phyloP scores from a whole-genome alignment of 345 rosid species.

The Pseudoturritis turrita region DNA sequence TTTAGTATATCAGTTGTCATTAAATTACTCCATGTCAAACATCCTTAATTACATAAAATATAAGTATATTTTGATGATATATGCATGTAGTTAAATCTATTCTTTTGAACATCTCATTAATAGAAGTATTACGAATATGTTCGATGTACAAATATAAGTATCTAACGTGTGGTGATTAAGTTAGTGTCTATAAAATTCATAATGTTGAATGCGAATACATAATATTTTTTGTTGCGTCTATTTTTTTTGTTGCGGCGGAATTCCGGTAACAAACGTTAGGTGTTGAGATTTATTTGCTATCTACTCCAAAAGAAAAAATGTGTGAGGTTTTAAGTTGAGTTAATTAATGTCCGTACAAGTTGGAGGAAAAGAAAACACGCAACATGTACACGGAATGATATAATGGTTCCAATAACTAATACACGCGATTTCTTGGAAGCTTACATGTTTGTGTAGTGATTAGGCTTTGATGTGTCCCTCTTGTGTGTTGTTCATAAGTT shows the following conservation, averaged over 20 bases:
- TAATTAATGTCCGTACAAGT: constrained; percentile 22
- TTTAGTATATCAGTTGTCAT: no score
- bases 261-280: not conserved
- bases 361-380: constrained; percentile 13
- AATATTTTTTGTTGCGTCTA: not conserved
- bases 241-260: not conserved
- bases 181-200: not conserved
- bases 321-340: not conserved
- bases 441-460: constrained; percentile 13
- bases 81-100: no score
- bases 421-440: constrained; percentile 21
- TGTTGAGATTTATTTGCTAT: not conserved
- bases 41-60: no score
- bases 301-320: not conserved
- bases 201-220: not conserved
- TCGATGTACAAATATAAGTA: no score
- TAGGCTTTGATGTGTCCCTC: constrained; percentile 26
- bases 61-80: no score
- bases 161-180: no score
- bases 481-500: constrained; percentile 14
- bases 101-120: no score
- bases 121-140: not conserved
- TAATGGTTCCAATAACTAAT: not conserved
- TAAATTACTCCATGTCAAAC: no score
- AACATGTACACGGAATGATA: constrained; percentile 10